Evolutionary conservation across 306 rosid genomes (phyloP).

Genomic region (Mucuna pruriens): DNA sequence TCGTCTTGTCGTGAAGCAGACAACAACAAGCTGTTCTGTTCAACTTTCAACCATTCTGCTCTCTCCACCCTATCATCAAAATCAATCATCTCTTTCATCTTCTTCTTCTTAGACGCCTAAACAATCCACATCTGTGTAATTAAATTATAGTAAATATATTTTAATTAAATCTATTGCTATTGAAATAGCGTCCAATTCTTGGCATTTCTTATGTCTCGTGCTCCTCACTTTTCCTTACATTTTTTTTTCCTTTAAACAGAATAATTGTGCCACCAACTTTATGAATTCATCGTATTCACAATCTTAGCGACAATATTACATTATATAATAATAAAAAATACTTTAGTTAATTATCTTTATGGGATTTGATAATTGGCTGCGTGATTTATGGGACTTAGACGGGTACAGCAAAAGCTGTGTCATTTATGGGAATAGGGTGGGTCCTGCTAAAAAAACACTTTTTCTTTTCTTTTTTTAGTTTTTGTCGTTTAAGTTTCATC

Average conservation of each 20-base stretch:
- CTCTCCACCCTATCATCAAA: too few species aligned
- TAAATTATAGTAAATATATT: too few species aligned
- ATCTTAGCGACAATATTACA: neutral
- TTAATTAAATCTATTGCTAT: neutral
- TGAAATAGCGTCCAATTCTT: neutral
- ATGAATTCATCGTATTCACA: constrained; percentile 6
- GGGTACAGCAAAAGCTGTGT: constrained; percentile 27
- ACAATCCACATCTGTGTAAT: too few species aligned
- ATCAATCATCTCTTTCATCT: neutral
- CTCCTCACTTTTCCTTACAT: constrained; percentile 7
- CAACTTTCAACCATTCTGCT: neutral
- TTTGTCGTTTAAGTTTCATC: neutral
- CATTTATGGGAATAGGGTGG: neutral
- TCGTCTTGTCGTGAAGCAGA: neutral
- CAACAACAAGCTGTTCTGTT: neutral
- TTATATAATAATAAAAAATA: neutral
- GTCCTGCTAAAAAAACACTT: neutral
- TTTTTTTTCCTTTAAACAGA: neutral
- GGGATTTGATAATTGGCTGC: constrained; percentile 21
- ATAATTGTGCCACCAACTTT: constrained; percentile 1
- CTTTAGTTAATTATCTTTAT: neutral
- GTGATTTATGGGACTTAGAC: constrained; percentile 40
- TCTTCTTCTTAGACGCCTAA: neutral
- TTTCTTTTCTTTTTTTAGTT: neutral
- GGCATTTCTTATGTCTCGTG: neutral